A percentile compares a stretch with the other conserved stretches of the same genome.
These are phyloP conservation scores for Paramarasmius palmivorus DNA, from an alignment of 1,284 basidiomycete genomes.

Conservation along the genomic window DNA sequence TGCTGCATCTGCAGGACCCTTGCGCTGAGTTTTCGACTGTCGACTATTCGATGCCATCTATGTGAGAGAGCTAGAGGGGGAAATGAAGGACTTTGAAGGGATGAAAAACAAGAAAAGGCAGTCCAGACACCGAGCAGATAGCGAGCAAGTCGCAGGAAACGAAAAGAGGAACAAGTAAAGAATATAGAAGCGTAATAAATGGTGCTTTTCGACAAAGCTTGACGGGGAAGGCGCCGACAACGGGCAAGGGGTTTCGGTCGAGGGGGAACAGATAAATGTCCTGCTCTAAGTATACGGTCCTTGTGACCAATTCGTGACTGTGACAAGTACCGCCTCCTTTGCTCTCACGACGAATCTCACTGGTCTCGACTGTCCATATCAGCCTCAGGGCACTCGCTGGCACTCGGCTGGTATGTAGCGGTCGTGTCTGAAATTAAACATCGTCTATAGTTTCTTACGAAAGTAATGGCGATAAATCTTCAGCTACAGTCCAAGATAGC, in stretches of 20 bases:
- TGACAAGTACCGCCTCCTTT: neutral
- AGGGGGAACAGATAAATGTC: neutral
- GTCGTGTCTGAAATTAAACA: too few species aligned
- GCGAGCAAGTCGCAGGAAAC: conserved; percentile 25
- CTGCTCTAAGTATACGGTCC: neutral
- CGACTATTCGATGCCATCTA: conserved; percentile 63
- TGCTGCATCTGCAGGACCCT: conserved; percentile 53
- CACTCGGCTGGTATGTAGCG: too few species aligned
- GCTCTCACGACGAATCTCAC: too few species aligned
- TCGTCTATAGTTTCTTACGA: too few species aligned
- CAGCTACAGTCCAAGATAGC: too few species aligned
- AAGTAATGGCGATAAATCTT: too few species aligned
- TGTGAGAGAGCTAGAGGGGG: conserved; percentile 29
- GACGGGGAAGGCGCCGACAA: conserved; percentile 12
- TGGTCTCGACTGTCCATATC: too few species aligned
- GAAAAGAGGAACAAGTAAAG: conserved; percentile 21
- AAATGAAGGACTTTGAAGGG: conserved; percentile 19
- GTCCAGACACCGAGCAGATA: conserved; percentile 39
- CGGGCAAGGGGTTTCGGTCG: conserved; percentile 13
- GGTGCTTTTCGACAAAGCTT: conserved; percentile 5
- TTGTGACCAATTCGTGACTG: too few species aligned
- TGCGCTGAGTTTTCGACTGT: conserved; percentile 58
- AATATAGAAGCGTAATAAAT: conserved; percentile 9
- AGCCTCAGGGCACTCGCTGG: too few species aligned
- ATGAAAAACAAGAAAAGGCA: conserved; percentile 24